phyloP scores from a whole-genome alignment of 2,329 filamentous ascomycete genomes.

The Rosellinia necatrix region DNA sequence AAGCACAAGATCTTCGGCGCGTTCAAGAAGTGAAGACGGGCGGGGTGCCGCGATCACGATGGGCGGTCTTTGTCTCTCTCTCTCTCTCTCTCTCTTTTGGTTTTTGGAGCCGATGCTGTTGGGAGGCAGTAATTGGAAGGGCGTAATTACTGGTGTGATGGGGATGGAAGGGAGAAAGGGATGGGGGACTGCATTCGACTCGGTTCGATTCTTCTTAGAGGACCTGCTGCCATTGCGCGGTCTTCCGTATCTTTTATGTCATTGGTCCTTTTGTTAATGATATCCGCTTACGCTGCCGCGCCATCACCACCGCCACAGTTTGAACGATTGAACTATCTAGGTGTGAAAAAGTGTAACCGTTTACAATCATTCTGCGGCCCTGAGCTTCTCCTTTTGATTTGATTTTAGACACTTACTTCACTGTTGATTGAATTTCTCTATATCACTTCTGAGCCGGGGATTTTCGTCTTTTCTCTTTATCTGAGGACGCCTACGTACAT shows the following conservation, averaged over 20 bases:
- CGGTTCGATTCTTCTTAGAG: not conserved
- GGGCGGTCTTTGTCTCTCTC: too few relatives aligned
- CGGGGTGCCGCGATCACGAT: not conserved
- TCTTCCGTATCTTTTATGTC: not conserved
- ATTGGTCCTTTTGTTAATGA: constrained; percentile 18
- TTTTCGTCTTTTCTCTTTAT: too few relatives aligned
- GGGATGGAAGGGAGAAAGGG: not conserved
- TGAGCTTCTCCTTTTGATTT: too few relatives aligned
- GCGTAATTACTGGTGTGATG: not conserved
- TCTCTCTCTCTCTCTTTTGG: too few relatives aligned
- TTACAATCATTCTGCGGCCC: too few relatives aligned
- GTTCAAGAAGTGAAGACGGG: constrained; percentile 50
- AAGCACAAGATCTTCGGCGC: constrained; percentile 59
- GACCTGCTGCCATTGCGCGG: not conserved
- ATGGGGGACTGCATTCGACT: not conserved
- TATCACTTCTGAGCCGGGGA: too few relatives aligned
- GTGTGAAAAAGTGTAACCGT: too few relatives aligned
- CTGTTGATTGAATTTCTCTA: too few relatives aligned
- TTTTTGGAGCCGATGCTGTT: not conserved
- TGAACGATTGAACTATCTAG: not conserved
- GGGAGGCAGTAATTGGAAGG: not conserved
- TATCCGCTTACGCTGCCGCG: constrained; percentile 19
- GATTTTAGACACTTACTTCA: too few relatives aligned
- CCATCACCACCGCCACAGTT: not conserved
- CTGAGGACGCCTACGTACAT: too few relatives aligned